These are phyloP conservation scores for Gentiana dahurica DNA, from an alignment of 257 asterid species.

Conservation along the genomic window DNA sequence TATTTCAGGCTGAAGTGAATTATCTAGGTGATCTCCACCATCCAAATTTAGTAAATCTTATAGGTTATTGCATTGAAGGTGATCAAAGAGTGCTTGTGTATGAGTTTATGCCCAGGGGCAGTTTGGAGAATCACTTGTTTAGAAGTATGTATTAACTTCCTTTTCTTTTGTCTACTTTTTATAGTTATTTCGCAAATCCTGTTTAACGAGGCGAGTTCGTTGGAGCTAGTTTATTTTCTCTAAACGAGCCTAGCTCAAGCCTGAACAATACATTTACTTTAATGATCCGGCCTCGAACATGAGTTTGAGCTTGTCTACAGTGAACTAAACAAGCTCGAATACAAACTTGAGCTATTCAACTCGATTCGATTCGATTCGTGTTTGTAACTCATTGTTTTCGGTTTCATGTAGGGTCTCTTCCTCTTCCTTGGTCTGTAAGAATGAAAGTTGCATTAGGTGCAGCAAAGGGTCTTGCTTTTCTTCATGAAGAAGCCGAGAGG, in stretches of 20 bases:
- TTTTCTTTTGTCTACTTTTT: neutral
- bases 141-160: slow-evolving; percentile 38
- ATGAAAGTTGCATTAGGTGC: slow-evolving; percentile 70
- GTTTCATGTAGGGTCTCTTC: slow-evolving; percentile 39
- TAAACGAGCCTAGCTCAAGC: too few relatives aligned
- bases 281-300: too few relatives aligned
- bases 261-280: too few relatives aligned
- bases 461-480: slow-evolving; percentile 77
- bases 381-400: slow-evolving; percentile 1
- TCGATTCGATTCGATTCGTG: too few relatives aligned
- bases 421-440: slow-evolving; percentile 70
- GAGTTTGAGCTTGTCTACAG: too few relatives aligned
- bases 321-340: too few relatives aligned
- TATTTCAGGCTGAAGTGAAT: slow-evolving; percentile 68
- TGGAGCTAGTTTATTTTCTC: too few relatives aligned
- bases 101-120: slow-evolving; percentile 87
- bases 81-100: slow-evolving; percentile 77
- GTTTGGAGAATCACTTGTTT: slow-evolving; percentile 92
- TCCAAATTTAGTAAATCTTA: slow-evolving; percentile 63
- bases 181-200: neutral
- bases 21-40: slow-evolving; percentile 79
- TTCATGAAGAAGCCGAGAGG: slow-evolving; percentile 74
- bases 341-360: too few relatives aligned
- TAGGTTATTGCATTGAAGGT: slow-evolving; percentile 82
- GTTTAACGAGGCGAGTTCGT: neutral